Percentiles rank a stretch among this genome's conserved stretches.
These are phyloP conservation scores for Boletus sensibilis DNA, from an alignment of 768 basidiomycete genomes.

Conservation along the genomic window DNA sequence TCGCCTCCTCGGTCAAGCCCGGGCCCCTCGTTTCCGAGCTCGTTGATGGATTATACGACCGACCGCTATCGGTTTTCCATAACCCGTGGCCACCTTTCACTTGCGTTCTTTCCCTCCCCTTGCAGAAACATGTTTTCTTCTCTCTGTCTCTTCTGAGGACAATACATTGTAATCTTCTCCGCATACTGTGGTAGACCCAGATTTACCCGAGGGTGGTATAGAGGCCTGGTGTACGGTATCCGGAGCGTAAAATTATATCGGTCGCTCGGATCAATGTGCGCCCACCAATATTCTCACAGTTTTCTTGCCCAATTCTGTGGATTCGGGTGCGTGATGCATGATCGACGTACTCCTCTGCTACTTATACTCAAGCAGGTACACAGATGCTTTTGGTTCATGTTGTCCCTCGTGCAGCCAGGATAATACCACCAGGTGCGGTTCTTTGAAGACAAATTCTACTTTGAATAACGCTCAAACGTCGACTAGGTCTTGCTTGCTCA, in stretches of 20 bases:
- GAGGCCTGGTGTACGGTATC: slow-evolving; percentile 28
- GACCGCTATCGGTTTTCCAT: too few species aligned
- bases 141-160: neutral
- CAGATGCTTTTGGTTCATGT: slow-evolving; percentile 35
- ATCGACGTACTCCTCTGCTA: neutral
- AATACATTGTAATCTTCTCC: neutral
- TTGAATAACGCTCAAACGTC: neutral
- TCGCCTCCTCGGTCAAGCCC: too few species aligned
- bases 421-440: slow-evolving; percentile 35
- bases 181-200: neutral
- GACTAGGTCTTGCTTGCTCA: slow-evolving; percentile 44
- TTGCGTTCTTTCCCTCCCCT: neutral
- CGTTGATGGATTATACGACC: too few species aligned
- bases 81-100: neutral
- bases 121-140: slow-evolving; percentile 1
- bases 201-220: slow-evolving; percentile 16
- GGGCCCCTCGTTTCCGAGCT: too few species aligned
- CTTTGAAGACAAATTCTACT: neutral
- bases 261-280: neutral
- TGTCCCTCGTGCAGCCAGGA: slow-evolving; percentile 37
- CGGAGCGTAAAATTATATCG: slow-evolving; percentile 20
- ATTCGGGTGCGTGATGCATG: slow-evolving; percentile 18
- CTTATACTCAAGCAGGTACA: slow-evolving; percentile 14
- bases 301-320: slow-evolving; percentile 29
- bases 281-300: slow-evolving; percentile 8